Evolutionary conservation across 2,329 filamentous ascomycete genomes (phyloP).

Genomic region (Endoconidiophora laricicola): DNA sequence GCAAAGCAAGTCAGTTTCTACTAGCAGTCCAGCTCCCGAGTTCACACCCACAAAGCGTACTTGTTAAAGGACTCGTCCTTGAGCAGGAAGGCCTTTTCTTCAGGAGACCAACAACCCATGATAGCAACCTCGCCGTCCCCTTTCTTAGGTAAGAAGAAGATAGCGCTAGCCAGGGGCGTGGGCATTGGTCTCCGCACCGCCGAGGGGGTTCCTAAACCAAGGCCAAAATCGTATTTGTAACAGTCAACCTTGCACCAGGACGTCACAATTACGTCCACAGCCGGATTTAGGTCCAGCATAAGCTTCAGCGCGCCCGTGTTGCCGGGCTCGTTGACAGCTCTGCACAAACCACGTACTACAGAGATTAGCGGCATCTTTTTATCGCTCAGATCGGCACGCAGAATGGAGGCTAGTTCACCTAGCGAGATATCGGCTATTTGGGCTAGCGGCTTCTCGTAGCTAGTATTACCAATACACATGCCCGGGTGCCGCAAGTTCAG

Average conservation of each 20-base stretch:
- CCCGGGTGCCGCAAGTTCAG: not conserved
- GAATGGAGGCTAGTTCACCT: not conserved
- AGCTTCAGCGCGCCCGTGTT: not conserved
- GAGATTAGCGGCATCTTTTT: not conserved
- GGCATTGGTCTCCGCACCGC: not conserved
- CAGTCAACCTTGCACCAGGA: not conserved
- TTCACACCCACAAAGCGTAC: too few species aligned
- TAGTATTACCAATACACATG: not conserved
- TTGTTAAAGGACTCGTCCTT: not conserved
- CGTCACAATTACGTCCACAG: not conserved
- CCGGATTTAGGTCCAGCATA: not conserved
- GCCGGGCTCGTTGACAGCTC: not conserved
- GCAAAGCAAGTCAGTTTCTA: too few species aligned
- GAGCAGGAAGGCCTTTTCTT: not conserved
- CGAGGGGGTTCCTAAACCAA: not conserved
- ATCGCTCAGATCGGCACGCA: not conserved
- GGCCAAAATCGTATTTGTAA: not conserved
- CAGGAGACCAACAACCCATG: not conserved
- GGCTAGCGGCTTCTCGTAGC: not conserved
- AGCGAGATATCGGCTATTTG: not conserved
- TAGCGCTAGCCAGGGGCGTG: not conserved
- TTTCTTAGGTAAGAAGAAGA: conserved; percentile 1
- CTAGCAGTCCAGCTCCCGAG: too few species aligned
- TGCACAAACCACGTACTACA: not conserved
- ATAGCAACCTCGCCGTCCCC: not conserved